Evolutionary conservation across 2,329 filamentous ascomycete species (phyloP), one percentile per base, ranked within the genome.

Genomic region (Botryotinia globosa): DNA sequence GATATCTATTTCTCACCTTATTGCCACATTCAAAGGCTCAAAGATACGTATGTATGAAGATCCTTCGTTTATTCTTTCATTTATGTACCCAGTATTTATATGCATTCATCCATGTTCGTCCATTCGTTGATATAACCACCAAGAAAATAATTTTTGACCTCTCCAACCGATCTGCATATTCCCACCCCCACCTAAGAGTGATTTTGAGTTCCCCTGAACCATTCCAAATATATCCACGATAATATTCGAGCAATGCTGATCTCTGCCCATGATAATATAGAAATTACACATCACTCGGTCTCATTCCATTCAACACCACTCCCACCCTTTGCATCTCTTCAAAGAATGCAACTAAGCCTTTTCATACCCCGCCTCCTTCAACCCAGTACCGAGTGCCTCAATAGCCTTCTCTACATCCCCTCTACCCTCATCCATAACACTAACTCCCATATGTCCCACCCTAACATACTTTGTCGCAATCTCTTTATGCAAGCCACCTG

Each of bases 381-480:
- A 84, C 14, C 91, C 90, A 72, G 90, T 88, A 84, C 91, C 90
- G 77, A 99, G 83, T 62, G 93, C 92, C 77, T 90, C 85, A 75
- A 98, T 86, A 1, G 95, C 96, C 79, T 91, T 92, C 76, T 97
- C 92, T 78, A 98, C 89, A 81, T 99, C 94, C 69, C 87, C 87
- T 75, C 94, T 88, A 75, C 88, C 89, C 34, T 68, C 65, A 56
- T 56, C 34, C 65, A 68, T 56, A 56, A 94, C 92, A 81, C 92
- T 96, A 75, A 98, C 93, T 77, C 96, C 96, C 96, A 99, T 99
- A 83, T 98, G 96, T 61, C 96, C 96, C 80, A 99, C 96, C 42
- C 96, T 90, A 77, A 99, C 92, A 82, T 99, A 99, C 85, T 93
- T 96, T 75, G 92, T 85, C 4, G 93, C 94, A 82, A 97, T 97